Base-by-base conservation (phyloP, 2,329 filamentous ascomycete species). In the Scedosporium apiospermum region DNA sequence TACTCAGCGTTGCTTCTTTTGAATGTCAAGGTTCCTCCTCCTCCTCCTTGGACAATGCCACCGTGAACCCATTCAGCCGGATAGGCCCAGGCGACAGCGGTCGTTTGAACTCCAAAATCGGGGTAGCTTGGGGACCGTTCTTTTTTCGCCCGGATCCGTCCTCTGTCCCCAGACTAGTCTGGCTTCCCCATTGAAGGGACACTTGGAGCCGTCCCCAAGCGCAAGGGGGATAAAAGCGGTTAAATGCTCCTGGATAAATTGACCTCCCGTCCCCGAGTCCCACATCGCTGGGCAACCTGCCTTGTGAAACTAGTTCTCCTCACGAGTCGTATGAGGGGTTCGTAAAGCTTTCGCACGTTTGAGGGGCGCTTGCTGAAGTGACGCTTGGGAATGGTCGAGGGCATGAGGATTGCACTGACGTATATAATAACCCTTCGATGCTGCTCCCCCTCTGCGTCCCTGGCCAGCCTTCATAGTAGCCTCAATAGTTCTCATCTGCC, bases 161-260 rank as follows among this genome's bases (percentile, higher is more conserved):
- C 18, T 21, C 18, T 6, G 44, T 21, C n/a, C 16, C 44, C 44
- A 49, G 44, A n/a, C 14, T 49, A 1, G 44, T 18, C 44, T 49
- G n/a, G 14, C 18, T 49, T 49, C 30, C 30, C 30, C 30, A 34
- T 34, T 21, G 16, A 16, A 16, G 2, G 44, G 16, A 23, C 27
- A 30, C 27, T 6, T 6, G 27, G 1, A 49, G n/a, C n/a, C 44
- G 18, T 49, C 6, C n/a, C 44, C 44, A 23, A 27, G 26, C 9
- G 16, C 30, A 10, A 21, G 26, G 59, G 21, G 58, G 59, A 21
- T 61, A 61, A 62, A 62, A 57, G 51, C 60, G 60, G 60, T 21
- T 62, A 62, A 62, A 62, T 62, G 30, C 16, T 27, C 10, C 51
- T 57, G 60, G 51, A 57, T 62, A 62, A 62, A 62, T 57, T 46